Percentiles rank a stretch among this genome's conserved stretches.
These are phyloP conservation scores for Penicillium chermesinum DNA, from an alignment of 495 filamentous ascomycete species.

Conservation along the genomic window DNA sequence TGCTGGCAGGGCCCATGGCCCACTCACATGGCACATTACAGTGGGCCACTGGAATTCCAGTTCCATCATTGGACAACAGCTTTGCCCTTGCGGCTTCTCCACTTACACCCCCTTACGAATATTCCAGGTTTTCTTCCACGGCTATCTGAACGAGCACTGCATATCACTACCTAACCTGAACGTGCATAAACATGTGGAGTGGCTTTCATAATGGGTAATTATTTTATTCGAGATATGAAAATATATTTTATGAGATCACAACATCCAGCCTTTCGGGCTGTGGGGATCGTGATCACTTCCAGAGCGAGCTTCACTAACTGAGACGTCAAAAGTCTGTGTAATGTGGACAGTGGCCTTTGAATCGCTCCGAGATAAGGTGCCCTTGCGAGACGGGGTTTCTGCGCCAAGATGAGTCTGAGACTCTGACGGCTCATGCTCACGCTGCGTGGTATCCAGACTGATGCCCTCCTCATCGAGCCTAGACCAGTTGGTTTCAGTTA, in stretches of 20 bases:
- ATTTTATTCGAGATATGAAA: no score
- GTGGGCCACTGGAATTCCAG: no score
- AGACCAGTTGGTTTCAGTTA: constrained; percentile 2
- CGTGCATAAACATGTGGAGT: neutral
- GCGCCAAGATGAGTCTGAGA: constrained; percentile 1
- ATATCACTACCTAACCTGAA: no score
- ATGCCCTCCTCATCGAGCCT: constrained; percentile 4
- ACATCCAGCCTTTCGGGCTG: neutral
- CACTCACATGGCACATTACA: no score
- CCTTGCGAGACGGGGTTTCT: neutral
- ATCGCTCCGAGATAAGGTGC: neutral
- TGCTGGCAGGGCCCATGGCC: no score
- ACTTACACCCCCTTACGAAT: no score
- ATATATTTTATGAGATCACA: neutral
- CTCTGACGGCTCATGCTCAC: neutral
- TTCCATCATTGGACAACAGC: no score
- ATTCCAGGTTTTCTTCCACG: no score
- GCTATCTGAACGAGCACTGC: no score
- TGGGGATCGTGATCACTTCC: neutral
- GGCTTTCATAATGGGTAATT: no score
- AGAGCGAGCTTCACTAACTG: constrained; percentile 1
- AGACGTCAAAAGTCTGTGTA: neutral
- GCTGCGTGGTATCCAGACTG: neutral
- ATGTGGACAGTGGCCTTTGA: neutral
- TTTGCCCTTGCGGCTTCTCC: no score